Conservation (phyloP, 169 alveolate species). For the Plasmodium gallinaceum region DNA sequence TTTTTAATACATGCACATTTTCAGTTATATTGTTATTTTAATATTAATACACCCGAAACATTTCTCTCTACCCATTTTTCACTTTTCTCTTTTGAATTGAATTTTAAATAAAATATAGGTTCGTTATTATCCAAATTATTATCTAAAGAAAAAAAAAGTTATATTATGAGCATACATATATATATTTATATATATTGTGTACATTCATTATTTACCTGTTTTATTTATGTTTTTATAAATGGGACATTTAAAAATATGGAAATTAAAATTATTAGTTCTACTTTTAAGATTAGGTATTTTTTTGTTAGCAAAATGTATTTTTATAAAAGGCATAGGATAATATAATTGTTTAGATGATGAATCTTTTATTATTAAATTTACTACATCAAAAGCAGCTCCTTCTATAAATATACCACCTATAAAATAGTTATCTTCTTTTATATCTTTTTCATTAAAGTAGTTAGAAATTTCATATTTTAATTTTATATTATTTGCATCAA, state of each 20-base stretch:
- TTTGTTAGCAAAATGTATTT: conserved; percentile 35
- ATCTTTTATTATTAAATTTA: conserved; percentile 48
- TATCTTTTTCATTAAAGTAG: conserved; percentile 60
- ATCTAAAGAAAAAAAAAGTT: conserved; percentile 9
- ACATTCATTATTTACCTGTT: conserved; percentile 23
- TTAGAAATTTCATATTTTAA: conserved; percentile 42
- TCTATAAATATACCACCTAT: conserved; percentile 63
- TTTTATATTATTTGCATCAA: conserved; percentile 56
- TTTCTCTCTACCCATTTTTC: conserved; percentile 73
- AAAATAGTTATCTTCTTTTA: conserved; percentile 48
- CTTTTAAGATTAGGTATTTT: conserved; percentile 13
- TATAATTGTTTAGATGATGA: conserved; percentile 45
- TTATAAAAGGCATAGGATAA: conserved; percentile 67
- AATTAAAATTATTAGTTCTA: conserved; percentile 4
- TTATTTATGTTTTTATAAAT: conserved; percentile 63
- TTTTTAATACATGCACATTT: neutral
- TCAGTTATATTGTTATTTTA: conserved; percentile 12
- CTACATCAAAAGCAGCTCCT: conserved; percentile 62
- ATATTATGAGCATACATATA: neutral
- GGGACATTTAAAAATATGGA: conserved; percentile 60
- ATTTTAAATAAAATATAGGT: conserved; percentile 60
- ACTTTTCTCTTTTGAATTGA: conserved; percentile 57
- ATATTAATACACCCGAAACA: conserved; percentile 58
- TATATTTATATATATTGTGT: neutral
- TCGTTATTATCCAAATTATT: conserved; percentile 29